Evolutionary conservation across 805 yeast species (phyloP).

Genomic region (Yueomyces sinensis): DNA sequence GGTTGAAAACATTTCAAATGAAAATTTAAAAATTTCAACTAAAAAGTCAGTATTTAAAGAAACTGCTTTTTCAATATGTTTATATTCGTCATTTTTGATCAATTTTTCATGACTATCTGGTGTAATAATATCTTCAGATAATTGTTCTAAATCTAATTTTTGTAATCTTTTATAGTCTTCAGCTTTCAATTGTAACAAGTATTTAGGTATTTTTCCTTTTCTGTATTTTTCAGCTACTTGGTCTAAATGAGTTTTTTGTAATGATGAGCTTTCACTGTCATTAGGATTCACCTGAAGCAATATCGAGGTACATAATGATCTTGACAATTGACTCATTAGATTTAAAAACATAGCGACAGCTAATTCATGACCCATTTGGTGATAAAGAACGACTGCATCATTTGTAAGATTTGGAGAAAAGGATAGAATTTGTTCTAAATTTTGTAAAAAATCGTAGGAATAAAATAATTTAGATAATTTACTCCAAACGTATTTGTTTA

Average conservation of each 20-base stretch:
- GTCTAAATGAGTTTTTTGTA: not conserved
- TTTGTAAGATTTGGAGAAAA: conserved; percentile 11
- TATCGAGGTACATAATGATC: not conserved
- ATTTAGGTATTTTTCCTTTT: conserved; percentile 3
- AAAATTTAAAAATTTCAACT: conserved; percentile 15
- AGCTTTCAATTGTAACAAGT: conserved; percentile 1
- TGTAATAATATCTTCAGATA: not conserved
- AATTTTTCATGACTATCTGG: not conserved
- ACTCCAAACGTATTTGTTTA: conserved; percentile 10
- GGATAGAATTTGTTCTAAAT: conserved; percentile 8
- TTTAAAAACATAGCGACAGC: conserved; percentile 5
- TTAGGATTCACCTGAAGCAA: no score
- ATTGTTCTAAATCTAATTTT: conserved; percentile 6
- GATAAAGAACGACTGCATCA: conserved; percentile 19
- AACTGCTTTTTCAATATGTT: conserved; percentile 2
- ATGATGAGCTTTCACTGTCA: not conserved
- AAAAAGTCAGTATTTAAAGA: conserved; percentile 20
- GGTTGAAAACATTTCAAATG: conserved; percentile 9
- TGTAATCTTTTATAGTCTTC: not conserved
- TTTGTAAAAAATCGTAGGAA: conserved; percentile 8
- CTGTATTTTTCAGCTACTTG: conserved; percentile 1
- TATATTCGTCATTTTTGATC: conserved; percentile 5
- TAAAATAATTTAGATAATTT: conserved; percentile 6
- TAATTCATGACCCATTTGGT: conserved; percentile 16
- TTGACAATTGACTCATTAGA: not conserved